Conservation (phyloP, 2,329 filamentous ascomycete genomes). For the Phialocephala subalpina region DNA sequence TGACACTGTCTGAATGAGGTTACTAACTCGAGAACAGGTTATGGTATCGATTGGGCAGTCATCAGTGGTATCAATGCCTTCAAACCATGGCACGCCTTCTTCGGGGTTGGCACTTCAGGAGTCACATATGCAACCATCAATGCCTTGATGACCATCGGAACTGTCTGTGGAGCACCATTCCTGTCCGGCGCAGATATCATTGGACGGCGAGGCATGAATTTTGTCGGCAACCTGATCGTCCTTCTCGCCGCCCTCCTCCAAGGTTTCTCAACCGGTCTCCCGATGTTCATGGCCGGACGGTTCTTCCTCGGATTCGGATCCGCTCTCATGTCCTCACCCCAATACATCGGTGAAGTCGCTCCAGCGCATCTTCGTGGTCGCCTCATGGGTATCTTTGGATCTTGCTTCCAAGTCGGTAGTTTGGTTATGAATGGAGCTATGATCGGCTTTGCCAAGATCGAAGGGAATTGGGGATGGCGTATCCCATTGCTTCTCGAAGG, state of each 20-base stretch:
- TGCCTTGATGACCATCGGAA: conserved; percentile 56
- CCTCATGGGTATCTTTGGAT: conserved; percentile 56
- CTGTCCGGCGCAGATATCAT: conserved; percentile 58
- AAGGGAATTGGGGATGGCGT: conserved; percentile 38
- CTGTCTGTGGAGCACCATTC: conserved; percentile 56
- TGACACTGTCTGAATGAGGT: background rate
- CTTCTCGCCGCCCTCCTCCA: conserved; percentile 49
- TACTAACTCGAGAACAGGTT: conserved; percentile 8
- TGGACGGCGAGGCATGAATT: conserved; percentile 58
- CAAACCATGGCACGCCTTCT: conserved; percentile 52
- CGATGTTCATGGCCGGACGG: conserved; percentile 38
- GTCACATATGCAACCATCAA: conserved; percentile 49
- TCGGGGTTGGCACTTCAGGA: conserved; percentile 51
- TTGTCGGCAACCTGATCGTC: conserved; percentile 54
- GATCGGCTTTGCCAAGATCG: conserved; percentile 45
- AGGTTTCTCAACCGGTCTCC: conserved; percentile 32
- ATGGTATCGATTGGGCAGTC: conserved; percentile 57
- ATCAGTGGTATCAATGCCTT: conserved; percentile 55
- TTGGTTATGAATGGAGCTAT: conserved; percentile 49
- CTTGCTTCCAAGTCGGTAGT: conserved; percentile 51
- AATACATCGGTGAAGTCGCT: conserved; percentile 56
- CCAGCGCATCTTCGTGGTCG: conserved; percentile 57
- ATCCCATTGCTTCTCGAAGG: conserved; percentile 30
- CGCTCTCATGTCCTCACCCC: conserved; percentile 44
- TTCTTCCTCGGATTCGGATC: conserved; percentile 39